Evolutionary conservation across 768 basidiomycete genomes (phyloP), one percentile per base, ranked within the genome.

Genomic region (Suillus variegatus): DNA sequence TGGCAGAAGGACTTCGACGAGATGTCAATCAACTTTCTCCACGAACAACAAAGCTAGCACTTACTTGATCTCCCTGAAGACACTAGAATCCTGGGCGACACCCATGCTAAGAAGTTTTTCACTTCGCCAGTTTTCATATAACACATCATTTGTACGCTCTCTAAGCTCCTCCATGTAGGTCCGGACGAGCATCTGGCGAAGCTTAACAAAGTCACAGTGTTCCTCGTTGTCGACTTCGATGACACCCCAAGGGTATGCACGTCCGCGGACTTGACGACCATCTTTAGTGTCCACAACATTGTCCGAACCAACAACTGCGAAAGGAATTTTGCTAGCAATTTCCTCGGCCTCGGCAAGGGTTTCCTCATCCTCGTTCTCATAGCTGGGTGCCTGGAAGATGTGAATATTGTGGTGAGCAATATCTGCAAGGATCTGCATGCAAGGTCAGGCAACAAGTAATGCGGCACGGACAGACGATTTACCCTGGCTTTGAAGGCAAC

Each of bases 151-250:
- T 71, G 97, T 99, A 78, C 96, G 93, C 80, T 99, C 97, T 74
- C 97, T 84, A 69, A 99, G 84, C 77, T 99, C 97, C 77, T 99
- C 97, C 97, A 99, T 99, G 77, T 99, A 97, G 12, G 97, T 99
- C 64, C 97, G 87, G 70, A 99, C 92, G 44, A 99, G 91, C 97
- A 99, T 99, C 79, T 99, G 97, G 61, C 97, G 91, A 67, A 99
- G 91, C 80, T 99, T 99, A 79, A 99, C 97, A 76, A 99, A 99
- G 78, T 99, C 97, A 71, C 97, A 99, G 75, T 99, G 97, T 20
- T 95, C 93, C 75, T 99, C 97, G 73, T 99, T 99, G 82, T 99
- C 97, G 32, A 99, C 97, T 76, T 99, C 97, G 69, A 99, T 95
- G 60, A 96, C 90, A 76, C 97, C 97, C 97, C 97, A 99, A 12